Percentiles rank a stretch among this genome's conserved stretches.
These are phyloP conservation scores for Actinomucor elegans DNA, from an alignment of 371 early-diverging fungal genomes.

Conservation along the genomic window DNA sequence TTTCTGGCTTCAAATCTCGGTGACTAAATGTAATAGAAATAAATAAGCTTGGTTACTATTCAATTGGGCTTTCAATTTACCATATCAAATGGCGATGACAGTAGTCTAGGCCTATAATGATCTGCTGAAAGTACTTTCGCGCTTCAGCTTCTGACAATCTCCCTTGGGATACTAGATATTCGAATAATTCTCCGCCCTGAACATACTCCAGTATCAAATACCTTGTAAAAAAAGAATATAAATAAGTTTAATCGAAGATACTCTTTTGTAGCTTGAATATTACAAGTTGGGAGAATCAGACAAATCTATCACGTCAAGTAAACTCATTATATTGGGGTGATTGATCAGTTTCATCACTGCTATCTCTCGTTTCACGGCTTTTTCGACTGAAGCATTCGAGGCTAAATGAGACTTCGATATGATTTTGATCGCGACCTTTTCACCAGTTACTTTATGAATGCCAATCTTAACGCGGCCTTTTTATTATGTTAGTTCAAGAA, in stretches of 20 bases:
- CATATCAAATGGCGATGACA: conserved; percentile 92
- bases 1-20: conserved; percentile 97
- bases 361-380: conserved; percentile 90
- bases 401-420: conserved; percentile 70
- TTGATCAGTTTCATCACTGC: conserved; percentile 91
- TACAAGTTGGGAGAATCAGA: conserved; percentile 69
- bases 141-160: conserved; percentile 88
- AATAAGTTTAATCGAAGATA: not conserved
- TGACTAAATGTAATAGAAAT: conserved; percentile 52
- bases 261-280: not conserved
- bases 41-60: too few relatives aligned
- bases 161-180: conserved; percentile 88
- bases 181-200: conserved; percentile 96
- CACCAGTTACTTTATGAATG: conserved; percentile 69
- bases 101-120: conserved; percentile 91
- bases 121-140: conserved; percentile 92
- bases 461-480: conserved; percentile 81
- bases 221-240: conserved; percentile 32
- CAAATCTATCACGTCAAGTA: conserved; percentile 87
- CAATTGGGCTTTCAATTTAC: too few relatives aligned
- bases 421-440: conserved; percentile 90
- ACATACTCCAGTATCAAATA: conserved; percentile 96
- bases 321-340: conserved; percentile 87
- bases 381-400: conserved; percentile 63
- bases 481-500: not conserved